Evolutionary conservation across 257 asterid species (phyloP).

Genomic region (Osmanthus fragrans): DNA sequence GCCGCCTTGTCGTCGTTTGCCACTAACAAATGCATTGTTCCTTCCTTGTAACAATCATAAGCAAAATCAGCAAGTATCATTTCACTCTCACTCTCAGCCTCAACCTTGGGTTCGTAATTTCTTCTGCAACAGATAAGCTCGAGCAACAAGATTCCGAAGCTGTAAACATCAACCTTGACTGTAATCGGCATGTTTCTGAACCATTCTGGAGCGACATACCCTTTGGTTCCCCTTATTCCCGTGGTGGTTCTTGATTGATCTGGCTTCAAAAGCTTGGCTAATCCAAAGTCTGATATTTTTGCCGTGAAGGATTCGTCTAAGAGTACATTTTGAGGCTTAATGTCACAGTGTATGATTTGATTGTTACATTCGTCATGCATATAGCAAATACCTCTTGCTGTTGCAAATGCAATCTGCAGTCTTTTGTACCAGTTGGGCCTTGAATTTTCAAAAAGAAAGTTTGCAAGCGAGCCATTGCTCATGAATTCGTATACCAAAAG

Average conservation of each 20-base stretch:
- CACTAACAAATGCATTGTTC: slow-evolving; percentile 14
- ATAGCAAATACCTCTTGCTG: slow-evolving; percentile 29
- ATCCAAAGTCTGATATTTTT: slow-evolving; percentile 29
- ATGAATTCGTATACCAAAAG: not conserved
- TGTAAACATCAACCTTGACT: slow-evolving; percentile 35
- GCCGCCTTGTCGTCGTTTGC: slow-evolving; percentile 26
- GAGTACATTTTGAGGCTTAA: slow-evolving; percentile 31
- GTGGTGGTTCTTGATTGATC: slow-evolving; percentile 24
- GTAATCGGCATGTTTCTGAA: slow-evolving; percentile 23
- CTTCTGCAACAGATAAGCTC: slow-evolving; percentile 27
- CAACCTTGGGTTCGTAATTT: not conserved
- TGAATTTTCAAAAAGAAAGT: no score
- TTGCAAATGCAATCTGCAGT: not conserved
- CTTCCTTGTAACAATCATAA: slow-evolving; percentile 21
- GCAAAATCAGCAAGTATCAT: slow-evolving; percentile 22
- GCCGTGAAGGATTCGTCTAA: slow-evolving; percentile 25
- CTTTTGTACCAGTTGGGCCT: no score
- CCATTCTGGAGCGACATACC: slow-evolving; percentile 39
- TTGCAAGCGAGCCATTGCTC: no score
- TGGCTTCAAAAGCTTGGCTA: slow-evolving; percentile 28
- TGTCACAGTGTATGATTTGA: slow-evolving; percentile 34
- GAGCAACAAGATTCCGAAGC: slow-evolving; percentile 32
- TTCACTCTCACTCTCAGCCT: not conserved
- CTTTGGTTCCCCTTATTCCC: slow-evolving; percentile 30
- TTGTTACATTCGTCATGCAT: slow-evolving; percentile 33